Conservation (phyloP, 2,329 filamentous ascomycete genomes). For the Colletotrichum tanaceti region DNA sequence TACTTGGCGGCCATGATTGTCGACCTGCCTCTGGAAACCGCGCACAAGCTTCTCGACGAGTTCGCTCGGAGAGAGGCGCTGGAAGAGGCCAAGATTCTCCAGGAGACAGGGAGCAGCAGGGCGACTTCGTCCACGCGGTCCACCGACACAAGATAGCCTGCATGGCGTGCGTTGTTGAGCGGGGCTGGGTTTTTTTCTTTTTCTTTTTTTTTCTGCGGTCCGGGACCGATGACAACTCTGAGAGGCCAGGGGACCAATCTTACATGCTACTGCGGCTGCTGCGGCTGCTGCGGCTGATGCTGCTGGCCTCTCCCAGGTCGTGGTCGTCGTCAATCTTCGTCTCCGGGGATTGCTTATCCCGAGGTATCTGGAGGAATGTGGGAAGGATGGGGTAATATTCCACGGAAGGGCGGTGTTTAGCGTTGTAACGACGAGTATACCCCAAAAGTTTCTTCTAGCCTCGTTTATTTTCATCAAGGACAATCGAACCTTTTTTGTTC, state of each 20-base stretch:
- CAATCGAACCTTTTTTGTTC: constrained; percentile 5
- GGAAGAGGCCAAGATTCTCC: constrained; percentile 41
- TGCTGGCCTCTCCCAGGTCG: not conserved
- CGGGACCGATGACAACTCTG: not conserved
- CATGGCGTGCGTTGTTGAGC: not conserved
- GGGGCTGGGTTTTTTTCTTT: not conserved
- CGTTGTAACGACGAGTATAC: constrained; percentile 36
- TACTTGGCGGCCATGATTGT: constrained; percentile 41
- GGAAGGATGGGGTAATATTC: not conserved
- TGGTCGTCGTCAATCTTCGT: constrained; percentile 2
- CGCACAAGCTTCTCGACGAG: constrained; percentile 42
- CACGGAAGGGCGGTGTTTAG: constrained; percentile 27
- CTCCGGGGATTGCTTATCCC: constrained; percentile 1
- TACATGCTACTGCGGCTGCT: no score
- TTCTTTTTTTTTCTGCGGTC: not conserved
- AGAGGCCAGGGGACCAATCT: not conserved
- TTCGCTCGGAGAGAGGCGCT: constrained; percentile 41
- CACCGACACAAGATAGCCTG: constrained; percentile 19
- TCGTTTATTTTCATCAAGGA: not conserved
- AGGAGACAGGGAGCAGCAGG: constrained; percentile 36
- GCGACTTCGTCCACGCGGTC: constrained; percentile 40
- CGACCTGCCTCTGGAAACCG: constrained; percentile 43
- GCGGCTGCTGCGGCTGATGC: not conserved
- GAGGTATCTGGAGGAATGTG: constrained; percentile 8
- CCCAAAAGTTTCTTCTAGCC: constrained; percentile 26